Conservation (phyloP, 2,329 filamentous ascomycete genomes). For the Ascochyta lentis region DNA sequence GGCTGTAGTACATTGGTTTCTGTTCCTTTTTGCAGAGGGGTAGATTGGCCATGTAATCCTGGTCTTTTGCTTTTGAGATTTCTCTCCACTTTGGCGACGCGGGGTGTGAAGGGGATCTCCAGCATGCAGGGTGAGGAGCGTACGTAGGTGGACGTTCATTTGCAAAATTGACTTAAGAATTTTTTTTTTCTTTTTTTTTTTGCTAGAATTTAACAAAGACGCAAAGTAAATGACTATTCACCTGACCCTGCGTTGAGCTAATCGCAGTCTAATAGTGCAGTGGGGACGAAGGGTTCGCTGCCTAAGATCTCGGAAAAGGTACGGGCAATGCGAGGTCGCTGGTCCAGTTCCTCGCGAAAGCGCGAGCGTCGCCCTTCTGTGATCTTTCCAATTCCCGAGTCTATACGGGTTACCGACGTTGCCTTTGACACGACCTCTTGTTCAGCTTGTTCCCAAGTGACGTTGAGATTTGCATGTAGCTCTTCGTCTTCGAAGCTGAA, state of each 20-base stretch:
- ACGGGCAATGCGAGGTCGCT: not conserved
- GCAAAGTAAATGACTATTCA: no score
- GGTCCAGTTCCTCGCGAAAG: not conserved
- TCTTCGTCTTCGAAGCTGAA: conserved; percentile 4
- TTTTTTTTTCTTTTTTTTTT: not conserved
- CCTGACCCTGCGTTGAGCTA: not conserved
- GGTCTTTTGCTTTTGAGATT: no score
- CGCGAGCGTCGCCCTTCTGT: not conserved
- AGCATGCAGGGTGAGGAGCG: no score
- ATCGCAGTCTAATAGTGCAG: not conserved
- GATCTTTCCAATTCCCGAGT: not conserved
- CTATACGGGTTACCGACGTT: not conserved
- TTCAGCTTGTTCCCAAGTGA: not conserved
- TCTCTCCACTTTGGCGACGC: no score
- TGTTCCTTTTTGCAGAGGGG: no score
- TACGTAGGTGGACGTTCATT: no score
- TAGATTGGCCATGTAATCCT: no score
- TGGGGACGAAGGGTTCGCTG: not conserved
- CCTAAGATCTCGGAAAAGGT: conserved; percentile 8
- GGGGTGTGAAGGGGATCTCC: no score
- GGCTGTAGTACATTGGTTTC: no score
- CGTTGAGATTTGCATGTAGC: not conserved
- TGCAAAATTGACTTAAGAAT: no score
- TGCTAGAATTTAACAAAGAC: not conserved
- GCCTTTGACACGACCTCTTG: not conserved